A percentile compares a stretch with the other conserved stretches of the same genome.
phyloP scores from a whole-genome alignment of 768 basidiomycete species.

The Tylopilus rubrobrunneus region DNA sequence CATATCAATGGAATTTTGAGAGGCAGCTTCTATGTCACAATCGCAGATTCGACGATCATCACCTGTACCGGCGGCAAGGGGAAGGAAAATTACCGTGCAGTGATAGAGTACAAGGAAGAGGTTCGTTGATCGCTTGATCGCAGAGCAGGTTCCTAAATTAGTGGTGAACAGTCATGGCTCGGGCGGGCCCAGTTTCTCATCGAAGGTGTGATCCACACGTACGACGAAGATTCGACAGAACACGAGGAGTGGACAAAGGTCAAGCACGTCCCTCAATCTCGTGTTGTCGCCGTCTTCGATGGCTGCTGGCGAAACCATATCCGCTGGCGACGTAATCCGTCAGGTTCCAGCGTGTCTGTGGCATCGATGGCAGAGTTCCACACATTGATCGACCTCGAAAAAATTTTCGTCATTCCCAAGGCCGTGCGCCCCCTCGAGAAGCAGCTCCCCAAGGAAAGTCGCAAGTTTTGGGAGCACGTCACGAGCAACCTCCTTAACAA shows the following conservation, averaged over 20 bases:
- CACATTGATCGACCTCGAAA: constrained; percentile 73
- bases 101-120: constrained; percentile 97
- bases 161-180: constrained; percentile 67
- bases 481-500: constrained; percentile 73
- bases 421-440: constrained; percentile 73
- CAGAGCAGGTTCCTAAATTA: background rate
- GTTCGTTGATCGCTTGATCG: constrained; percentile 39
- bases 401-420: constrained; percentile 75
- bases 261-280: constrained; percentile 82
- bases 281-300: constrained; percentile 77
- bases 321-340: constrained; percentile 66
- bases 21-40: constrained; percentile 88
- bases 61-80: constrained; percentile 72
- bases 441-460: constrained; percentile 79
- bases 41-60: constrained; percentile 74
- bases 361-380: constrained; percentile 47
- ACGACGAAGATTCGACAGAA: constrained; percentile 57
- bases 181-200: constrained; percentile 80
- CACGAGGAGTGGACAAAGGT: constrained; percentile 77
- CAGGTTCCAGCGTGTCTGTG: constrained; percentile 46
- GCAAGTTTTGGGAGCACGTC: constrained; percentile 84
- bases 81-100: constrained; percentile 63
- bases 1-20: constrained; percentile 89
- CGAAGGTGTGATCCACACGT: constrained; percentile 88
- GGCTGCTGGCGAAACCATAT: constrained; percentile 86